These are phyloP conservation scores for Colletotrichum sp. DNA, from an alignment of 2,329 filamentous ascomycete genomes.

Conservation along the genomic window DNA sequence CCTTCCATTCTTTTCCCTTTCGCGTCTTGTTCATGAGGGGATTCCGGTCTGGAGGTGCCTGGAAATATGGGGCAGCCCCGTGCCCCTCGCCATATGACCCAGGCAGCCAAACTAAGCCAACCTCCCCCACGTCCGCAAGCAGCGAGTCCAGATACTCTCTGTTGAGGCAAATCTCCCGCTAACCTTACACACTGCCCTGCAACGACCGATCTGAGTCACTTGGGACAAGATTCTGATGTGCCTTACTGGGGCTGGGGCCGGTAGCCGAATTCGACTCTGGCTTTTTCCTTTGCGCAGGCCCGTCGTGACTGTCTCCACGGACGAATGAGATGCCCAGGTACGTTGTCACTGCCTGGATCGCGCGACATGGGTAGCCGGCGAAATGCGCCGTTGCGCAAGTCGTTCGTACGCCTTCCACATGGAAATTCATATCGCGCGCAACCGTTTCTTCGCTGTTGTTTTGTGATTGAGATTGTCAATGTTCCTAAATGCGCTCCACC, in stretches of 20 bases:
- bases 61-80: too few species aligned
- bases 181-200: background rate
- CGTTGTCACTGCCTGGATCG: background rate
- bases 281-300: too few species aligned
- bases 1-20: too few species aligned
- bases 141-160: background rate
- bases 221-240: fast-evolving
- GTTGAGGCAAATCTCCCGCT: background rate
- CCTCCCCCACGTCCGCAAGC: background rate
- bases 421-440: too few species aligned
- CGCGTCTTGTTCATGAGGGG: too few species aligned
- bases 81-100: background rate
- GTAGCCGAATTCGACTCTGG: too few species aligned
- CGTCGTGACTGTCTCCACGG: background rate
- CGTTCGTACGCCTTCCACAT: background rate
- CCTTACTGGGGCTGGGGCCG: background rate
- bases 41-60: too few species aligned
- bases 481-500: background rate
- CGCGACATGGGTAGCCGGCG: background rate
- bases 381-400: background rate
- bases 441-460: too few species aligned
- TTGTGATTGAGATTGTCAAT: too few species aligned
- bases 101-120: background rate
- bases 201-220: background rate
- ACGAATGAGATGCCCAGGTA: background rate